Percentiles rank a stretch among this genome's conserved stretches.
Evolutionary conservation across 208 protist species (phyloP).

Genomic region (Baffinella frigidus): DNA sequence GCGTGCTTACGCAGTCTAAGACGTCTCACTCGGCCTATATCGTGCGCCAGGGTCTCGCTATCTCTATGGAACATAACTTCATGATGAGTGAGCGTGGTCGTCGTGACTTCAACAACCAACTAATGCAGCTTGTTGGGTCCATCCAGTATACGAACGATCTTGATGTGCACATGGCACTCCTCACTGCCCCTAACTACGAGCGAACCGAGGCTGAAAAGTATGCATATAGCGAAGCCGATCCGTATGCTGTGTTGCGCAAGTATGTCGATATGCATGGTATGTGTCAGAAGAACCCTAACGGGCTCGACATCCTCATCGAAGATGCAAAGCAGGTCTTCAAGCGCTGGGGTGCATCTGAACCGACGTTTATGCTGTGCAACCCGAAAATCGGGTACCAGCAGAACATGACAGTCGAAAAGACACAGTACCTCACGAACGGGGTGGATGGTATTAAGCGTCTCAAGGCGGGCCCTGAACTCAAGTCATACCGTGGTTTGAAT

Average conservation of each 20-base stretch:
- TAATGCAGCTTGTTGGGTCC: constrained; percentile 6
- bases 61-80: constrained; percentile 38
- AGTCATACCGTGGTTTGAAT: not conserved
- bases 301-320: constrained; percentile 25
- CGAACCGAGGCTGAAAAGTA: not conserved
- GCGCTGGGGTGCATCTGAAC: not conserved
- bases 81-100: not conserved
- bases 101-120: constrained; percentile 1
- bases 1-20: constrained; percentile 12
- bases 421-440: constrained; percentile 24
- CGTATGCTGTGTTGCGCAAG: not conserved
- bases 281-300: constrained; percentile 21
- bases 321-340: constrained; percentile 1
- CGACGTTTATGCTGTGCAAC: not conserved
- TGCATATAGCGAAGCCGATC: not conserved
- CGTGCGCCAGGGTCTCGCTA: constrained; percentile 23
- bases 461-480: not conserved
- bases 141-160: constrained; percentile 38
- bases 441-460: not conserved
- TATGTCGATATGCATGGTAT: constrained; percentile 19
- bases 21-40: not conserved
- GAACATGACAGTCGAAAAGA: not conserved
- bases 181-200: not conserved
- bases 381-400: not conserved
- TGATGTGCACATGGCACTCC: constrained; percentile 25